Evolutionary conservation across 257 asterid species (phyloP), one percentile per base, ranked within the genome.

Genomic region (Ajuga chamaepitys): DNA sequence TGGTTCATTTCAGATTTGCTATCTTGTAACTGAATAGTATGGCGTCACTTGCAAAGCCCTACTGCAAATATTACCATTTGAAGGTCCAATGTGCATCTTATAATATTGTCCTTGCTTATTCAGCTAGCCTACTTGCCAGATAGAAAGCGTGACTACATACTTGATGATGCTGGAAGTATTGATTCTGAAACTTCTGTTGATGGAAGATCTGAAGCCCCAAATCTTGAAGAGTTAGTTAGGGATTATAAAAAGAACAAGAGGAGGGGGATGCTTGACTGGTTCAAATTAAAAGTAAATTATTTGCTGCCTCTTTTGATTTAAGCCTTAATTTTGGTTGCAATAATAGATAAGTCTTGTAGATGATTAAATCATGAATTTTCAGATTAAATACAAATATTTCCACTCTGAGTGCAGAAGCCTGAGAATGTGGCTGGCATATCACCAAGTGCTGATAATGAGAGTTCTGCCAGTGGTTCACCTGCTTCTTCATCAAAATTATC

Each of bases 71-170:
- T 22, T 68, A 18, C 48, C 52, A 26, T 32, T 14, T 64, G 60
- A 63, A 58, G 63, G 66, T 63, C 59, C 34, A n/a, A 58, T 14
- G 9, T 38, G 25, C 58, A 25, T 51, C 26, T 10, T 52, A 61
- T 52, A 25, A 16, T 22, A 63, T 64, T 72, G 57, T 67, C 67
- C 70, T 62, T 77, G 72, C 58, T 62, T 56, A 34, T 81, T 82
- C 90, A 88, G 96, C 82, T 88, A 58, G 95, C 88, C 11, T 86
- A 86, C 84, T 81, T 88, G 82, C 96, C 96, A 18, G 95, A 86
- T 73, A 86, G 87, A 77, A 88, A 81, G 78, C 82, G 90, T 66
- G 96, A 81, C 46, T 67, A 73, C 77, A 41, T 76, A 75, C 66
- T 76, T 58, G 90, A 76, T 61, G 95, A 86, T 62, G 74, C 77